Evolutionary conservation across 306 rosid species (phyloP), one percentile per base, ranked within the genome.

Genomic region (Argentina anserina): DNA sequence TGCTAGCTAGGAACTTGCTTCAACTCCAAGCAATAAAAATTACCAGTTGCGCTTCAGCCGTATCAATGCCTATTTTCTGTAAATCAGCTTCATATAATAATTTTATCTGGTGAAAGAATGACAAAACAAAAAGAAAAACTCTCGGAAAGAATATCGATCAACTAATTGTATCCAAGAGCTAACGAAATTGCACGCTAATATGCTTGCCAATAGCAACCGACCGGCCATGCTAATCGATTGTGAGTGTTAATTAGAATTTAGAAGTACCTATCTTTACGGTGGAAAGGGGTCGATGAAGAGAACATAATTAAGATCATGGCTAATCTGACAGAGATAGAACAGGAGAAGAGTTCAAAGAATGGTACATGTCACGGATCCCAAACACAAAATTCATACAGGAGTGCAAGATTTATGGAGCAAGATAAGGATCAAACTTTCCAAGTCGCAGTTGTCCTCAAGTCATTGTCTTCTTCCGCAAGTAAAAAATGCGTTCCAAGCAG

Each of bases 331-430:
- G 4, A 4, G 31, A 17, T 12, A 56, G 18, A 50, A 58, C 37
- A 12, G 28, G 33, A 18, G 14, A 33, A 18, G 33, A 61, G 41
- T n/a, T n/a, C 2, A 55, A 23, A 55, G 31, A 61, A 33, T 33
- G 42, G 66, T 17, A 61, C 67, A 18, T 45, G 25, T 61, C 67
- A 61, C 67, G 67, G 42, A 61, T 61, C 67, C 67, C 43, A 33
- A 61, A 61, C 43, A 34, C 25, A 34, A 31, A 14, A 0, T 29
- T 11, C 36, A 12, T 14, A 14, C 7, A 26, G 6, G 63, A 61
- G 5, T 17, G 42, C 25, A 18, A 33, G 20, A 33, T 61, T 28
- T 18, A 33, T 31, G 67, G 67, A 62, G 43, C 15, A 62, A 61
- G 67, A 61, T 34, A 61, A 62, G 67, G 43, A 62, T 34, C 43